Evolutionary conservation across 768 basidiomycete genomes (phyloP).

Genomic region (Podaxis mareebaensis): DNA sequence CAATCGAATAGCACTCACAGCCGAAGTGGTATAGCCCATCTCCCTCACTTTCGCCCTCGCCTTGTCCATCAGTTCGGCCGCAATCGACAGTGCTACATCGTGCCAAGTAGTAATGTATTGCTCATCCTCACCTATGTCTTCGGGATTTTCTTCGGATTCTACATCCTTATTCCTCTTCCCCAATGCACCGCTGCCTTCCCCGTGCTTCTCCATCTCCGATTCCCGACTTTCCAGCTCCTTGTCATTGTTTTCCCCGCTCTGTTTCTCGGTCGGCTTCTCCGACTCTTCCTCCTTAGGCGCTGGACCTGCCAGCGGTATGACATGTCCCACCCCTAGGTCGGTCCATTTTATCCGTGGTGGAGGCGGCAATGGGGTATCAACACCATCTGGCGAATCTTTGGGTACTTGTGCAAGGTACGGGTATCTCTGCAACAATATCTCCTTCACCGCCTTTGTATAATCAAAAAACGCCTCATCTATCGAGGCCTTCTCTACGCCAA

Average conservation of each 20-base stretch:
- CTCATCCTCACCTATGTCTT: constrained; percentile 23
- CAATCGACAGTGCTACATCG: constrained; percentile 87
- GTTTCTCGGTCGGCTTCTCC: background rate
- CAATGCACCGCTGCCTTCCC: background rate
- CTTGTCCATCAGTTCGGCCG: constrained; percentile 81
- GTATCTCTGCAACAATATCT: constrained; percentile 69
- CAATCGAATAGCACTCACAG: constrained; percentile 50
- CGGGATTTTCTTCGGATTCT: background rate
- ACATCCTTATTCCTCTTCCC: background rate
- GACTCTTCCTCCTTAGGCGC: constrained; percentile 9
- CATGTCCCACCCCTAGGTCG: constrained; percentile 41
- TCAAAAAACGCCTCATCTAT: constrained; percentile 98
- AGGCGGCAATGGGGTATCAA: constrained; percentile 77
- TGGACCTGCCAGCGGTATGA: constrained; percentile 56
- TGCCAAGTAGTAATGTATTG: constrained; percentile 71
- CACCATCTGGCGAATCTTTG: constrained; percentile 61
- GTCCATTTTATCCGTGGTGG: constrained; percentile 69
- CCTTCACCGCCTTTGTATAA: constrained; percentile 79
- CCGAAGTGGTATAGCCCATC: constrained; percentile 93
- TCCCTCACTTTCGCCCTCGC: constrained; percentile 67
- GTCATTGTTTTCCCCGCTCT: background rate
- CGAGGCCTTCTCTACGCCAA: constrained; percentile 84
- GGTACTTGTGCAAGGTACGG: constrained; percentile 78
- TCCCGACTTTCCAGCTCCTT: background rate
- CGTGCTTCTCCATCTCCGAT: constrained; percentile 8